A percentile compares a stretch with the other conserved stretches of the same genome.
Evolutionary conservation across 257 asterid genomes (phyloP).

Genomic region (Nemophila menziesii): DNA sequence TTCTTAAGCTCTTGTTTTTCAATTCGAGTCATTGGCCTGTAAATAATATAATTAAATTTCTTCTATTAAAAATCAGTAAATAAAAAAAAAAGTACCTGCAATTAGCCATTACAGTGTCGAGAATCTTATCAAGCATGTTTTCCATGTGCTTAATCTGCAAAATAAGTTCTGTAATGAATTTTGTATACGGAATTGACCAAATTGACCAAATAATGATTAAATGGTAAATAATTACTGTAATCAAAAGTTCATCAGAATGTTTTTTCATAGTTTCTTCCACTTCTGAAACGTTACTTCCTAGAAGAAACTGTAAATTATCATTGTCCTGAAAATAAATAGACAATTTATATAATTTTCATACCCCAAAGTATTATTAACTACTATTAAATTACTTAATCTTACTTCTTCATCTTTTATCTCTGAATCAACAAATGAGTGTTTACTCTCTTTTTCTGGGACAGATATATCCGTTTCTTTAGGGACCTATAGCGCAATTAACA

Average conservation of each 20-base stretch:
- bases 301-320: constrained; percentile 40
- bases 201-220: not conserved
- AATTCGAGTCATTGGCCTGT: constrained; percentile 48
- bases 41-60: constrained; percentile 2
- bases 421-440: constrained; percentile 3
- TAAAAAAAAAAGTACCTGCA: constrained; percentile 47
- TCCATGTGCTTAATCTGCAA: constrained; percentile 65
- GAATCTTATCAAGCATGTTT: constrained; percentile 56
- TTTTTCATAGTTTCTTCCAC: constrained; percentile 42
- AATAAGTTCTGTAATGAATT: not conserved
- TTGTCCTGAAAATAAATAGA: constrained; percentile 27
- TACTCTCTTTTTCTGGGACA: constrained; percentile 6
- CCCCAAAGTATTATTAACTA: too few relatives aligned
- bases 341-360: too few relatives aligned
- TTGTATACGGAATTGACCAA: not conserved
- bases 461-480: constrained; percentile 5
- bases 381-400: constrained; percentile 9
- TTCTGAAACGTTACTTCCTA: constrained; percentile 35
- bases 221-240: constrained; percentile 25
- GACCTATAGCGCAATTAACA: not conserved
- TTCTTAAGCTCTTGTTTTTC: constrained; percentile 53
- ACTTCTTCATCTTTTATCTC: constrained; percentile 11
- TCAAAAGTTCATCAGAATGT: constrained; percentile 32
- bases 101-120: constrained; percentile 36
- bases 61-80: not conserved